These are phyloP conservation scores for Discostella stelligeroides DNA, from an alignment of 108 stramenopile genomes.

Conservation along the genomic window DNA sequence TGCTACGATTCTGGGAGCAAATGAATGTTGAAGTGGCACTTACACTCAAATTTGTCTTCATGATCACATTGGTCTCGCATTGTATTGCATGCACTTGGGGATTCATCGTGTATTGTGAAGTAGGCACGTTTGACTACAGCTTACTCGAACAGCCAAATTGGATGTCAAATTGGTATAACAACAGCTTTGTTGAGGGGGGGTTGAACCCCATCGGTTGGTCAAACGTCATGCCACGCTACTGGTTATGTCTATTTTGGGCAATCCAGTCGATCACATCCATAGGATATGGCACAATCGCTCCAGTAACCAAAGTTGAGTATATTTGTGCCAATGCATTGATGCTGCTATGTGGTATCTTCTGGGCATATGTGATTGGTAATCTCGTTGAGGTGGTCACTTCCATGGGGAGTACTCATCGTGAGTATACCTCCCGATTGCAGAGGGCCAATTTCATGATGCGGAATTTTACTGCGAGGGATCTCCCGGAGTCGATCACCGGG, in stretches of 20 bases:
- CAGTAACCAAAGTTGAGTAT: constrained; percentile 46
- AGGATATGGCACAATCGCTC: constrained; percentile 55
- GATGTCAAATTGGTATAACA: constrained; percentile 48
- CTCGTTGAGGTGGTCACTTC: constrained; percentile 34
- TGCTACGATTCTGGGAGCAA: constrained; percentile 21
- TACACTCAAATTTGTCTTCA: constrained; percentile 25
- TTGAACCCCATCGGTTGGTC: constrained; percentile 53
- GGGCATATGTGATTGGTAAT: constrained; percentile 48
- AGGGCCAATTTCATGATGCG: constrained; percentile 41
- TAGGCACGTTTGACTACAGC: constrained; percentile 31
- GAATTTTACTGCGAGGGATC: constrained; percentile 22
- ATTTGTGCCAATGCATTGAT: constrained; percentile 37
- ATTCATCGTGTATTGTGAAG: constrained; percentile 39
- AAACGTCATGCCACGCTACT: constrained; percentile 43
- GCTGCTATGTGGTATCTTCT: constrained; percentile 40
- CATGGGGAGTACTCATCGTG: constrained; percentile 1
- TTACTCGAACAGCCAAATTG: constrained; percentile 37
- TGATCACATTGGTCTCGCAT: constrained; percentile 22
- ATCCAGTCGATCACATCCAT: constrained; percentile 57
- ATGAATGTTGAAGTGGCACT: constrained; percentile 27
- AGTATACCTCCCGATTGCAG: constrained; percentile 20
- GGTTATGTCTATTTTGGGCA: constrained; percentile 51
- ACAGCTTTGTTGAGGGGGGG: constrained; percentile 29
- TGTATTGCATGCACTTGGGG: constrained; percentile 39
- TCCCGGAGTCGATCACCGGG: constrained; percentile 19